Conservation (phyloP, 2,329 filamentous ascomycete genomes). For the Cercospora sp. region DNA sequence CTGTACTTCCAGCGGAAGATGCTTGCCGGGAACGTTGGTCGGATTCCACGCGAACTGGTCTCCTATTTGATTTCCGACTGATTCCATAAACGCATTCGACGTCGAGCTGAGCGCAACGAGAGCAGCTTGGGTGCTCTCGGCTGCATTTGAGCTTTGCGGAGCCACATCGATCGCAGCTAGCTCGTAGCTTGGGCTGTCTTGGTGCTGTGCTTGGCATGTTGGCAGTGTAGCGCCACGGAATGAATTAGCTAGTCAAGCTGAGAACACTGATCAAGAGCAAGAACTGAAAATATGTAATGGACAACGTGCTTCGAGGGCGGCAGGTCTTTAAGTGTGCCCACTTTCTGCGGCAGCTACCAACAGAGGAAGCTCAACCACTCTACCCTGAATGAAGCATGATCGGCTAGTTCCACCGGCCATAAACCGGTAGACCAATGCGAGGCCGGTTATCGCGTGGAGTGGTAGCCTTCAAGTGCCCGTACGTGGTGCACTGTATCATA, state of each 20-base stretch:
- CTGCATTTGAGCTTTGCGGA: not conserved
- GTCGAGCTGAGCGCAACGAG: not conserved
- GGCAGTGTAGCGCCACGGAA: not conserved
- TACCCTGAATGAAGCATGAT: not conserved
- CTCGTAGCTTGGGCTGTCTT: constrained; percentile 1
- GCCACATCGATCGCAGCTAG: constrained; percentile 6
- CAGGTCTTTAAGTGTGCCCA: not conserved
- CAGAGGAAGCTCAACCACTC: not conserved
- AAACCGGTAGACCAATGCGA: not conserved
- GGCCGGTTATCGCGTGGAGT: not conserved
- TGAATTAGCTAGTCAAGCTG: not conserved
- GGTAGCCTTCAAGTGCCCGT: not conserved
- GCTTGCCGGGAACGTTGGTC: not conserved
- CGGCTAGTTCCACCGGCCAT: not conserved
- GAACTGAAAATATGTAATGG: not conserved
- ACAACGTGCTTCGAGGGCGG: not conserved
- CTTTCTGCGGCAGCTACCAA: not conserved
- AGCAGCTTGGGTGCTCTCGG: not conserved
- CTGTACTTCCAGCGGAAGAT: not conserved
- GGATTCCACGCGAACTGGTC: not conserved
- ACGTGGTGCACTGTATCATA: not conserved
- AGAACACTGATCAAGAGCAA: not conserved
- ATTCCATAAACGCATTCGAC: not conserved
- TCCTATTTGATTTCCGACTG: not conserved
- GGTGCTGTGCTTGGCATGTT: not conserved